Conservation (phyloP, 306 rosid species). For the Urtica urens region DNA sequence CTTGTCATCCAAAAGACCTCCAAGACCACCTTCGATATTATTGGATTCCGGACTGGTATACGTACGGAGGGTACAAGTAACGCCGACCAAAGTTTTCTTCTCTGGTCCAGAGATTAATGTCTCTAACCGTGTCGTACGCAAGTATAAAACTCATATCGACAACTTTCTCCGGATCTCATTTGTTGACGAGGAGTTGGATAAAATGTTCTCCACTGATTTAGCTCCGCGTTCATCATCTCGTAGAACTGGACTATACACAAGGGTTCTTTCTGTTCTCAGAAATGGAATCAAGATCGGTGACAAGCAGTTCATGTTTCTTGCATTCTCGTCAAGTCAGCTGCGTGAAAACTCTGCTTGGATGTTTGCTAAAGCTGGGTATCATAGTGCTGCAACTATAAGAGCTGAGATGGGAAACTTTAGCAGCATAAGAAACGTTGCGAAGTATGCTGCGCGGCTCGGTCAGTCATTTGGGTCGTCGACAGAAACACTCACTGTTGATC, state of each 20-base stretch:
- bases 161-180: constrained; percentile 82
- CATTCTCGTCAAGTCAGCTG: constrained; percentile 81
- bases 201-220: constrained; percentile 51
- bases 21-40: constrained; percentile 32
- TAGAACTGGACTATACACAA: constrained; percentile 46
- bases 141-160: constrained; percentile 24
- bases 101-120: constrained; percentile 72
- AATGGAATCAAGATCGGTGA: constrained; percentile 57
- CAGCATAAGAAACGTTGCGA: constrained; percentile 67
- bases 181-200: constrained; percentile 72
- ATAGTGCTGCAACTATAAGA: constrained; percentile 42
- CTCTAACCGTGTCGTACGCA: constrained; percentile 76
- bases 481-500: constrained; percentile 44
- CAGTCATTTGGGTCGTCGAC: constrained; percentile 91
- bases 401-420: constrained; percentile 61
- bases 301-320: constrained; percentile 73
- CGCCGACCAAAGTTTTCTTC: constrained; percentile 57
- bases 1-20: constrained; percentile 16
- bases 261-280: constrained; percentile 51
- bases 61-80: constrained; percentile 61
- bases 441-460: constrained; percentile 85
- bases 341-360: constrained; percentile 78
- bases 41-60: constrained; percentile 63
- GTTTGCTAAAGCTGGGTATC: constrained; percentile 51
- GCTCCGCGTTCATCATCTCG: constrained; percentile 36